Conservation (phyloP, 2,329 filamentous ascomycete genomes). For the Cladorrhinum sp. region DNA sequence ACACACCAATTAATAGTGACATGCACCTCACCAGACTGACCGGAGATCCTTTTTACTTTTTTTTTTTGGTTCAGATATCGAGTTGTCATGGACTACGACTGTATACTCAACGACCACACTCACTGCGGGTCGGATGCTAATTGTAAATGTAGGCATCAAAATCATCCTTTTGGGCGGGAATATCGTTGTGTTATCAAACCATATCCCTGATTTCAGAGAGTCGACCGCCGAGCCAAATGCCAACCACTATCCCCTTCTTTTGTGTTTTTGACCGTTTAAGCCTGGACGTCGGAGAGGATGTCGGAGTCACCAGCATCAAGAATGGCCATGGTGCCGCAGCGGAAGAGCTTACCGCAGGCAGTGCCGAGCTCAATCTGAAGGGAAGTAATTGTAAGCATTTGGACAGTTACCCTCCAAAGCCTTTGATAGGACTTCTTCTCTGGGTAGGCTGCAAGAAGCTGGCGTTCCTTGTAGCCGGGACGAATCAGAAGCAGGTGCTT, state of each 20-base stretch:
- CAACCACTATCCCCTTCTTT: constrained; percentile 21
- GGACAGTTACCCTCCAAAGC: constrained; percentile 80
- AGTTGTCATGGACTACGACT: constrained; percentile 27
- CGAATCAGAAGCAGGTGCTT: constrained; percentile 24
- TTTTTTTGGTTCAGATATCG: constrained; percentile 3
- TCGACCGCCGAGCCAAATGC: constrained; percentile 43
- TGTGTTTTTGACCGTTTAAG: constrained; percentile 42
- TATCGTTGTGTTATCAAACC: constrained; percentile 26
- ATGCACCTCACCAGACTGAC: neutral
- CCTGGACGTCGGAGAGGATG: constrained; percentile 78
- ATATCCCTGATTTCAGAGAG: constrained; percentile 27
- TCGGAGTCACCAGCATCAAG: constrained; percentile 98
- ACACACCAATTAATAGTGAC: neutral
- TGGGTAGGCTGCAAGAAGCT: constrained; percentile 60
- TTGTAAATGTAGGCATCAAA: constrained; percentile 17
- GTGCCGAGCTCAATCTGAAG: constrained; percentile 93
- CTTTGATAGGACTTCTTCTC: constrained; percentile 79
- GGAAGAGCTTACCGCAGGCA: constrained; percentile 97
- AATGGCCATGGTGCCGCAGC: constrained; percentile 84
- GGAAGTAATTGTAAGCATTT: constrained; percentile 45
- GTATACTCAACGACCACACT: constrained; percentile 19
- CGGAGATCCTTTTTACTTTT: neutral
- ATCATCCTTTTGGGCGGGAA: constrained; percentile 19
- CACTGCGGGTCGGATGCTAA: constrained; percentile 19
- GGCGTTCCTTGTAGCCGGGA: constrained; percentile 27